phyloP scores from a whole-genome alignment of 2,329 filamentous ascomycete genomes.

The Diaporthe nobilis region DNA sequence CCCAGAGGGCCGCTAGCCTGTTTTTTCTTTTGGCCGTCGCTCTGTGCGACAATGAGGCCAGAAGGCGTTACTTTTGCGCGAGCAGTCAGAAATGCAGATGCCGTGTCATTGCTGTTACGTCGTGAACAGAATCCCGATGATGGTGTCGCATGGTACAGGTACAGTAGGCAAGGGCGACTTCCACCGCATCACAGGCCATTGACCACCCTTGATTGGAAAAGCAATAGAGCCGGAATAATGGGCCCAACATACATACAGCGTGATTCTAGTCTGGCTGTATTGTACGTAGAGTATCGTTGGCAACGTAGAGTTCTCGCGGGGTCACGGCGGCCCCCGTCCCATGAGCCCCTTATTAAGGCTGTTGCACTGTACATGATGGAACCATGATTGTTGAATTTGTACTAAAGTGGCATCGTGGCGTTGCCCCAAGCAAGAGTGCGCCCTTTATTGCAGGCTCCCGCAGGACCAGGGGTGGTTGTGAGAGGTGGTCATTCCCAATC shows the following conservation, averaged over 20 bases:
- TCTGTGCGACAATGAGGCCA: background rate
- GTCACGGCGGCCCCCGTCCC: constrained; percentile 15
- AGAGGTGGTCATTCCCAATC: constrained; percentile 33
- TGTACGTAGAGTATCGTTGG: constrained; percentile 19
- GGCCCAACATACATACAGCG: constrained; percentile 2
- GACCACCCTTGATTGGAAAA: background rate
- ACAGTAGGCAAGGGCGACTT: background rate
- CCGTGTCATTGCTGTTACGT: constrained; percentile 8
- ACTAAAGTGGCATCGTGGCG: constrained; percentile 39
- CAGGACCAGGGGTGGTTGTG: constrained; percentile 14
- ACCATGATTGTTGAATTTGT: constrained; percentile 23
- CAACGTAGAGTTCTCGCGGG: constrained; percentile 21
- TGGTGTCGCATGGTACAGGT: background rate
- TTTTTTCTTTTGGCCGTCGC: background rate
- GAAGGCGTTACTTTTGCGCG: background rate
- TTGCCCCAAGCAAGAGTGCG: constrained; percentile 30
- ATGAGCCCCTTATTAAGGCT: constrained; percentile 5
- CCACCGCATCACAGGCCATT: background rate
- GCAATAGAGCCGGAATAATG: background rate
- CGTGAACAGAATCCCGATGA: background rate
- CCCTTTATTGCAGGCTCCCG: constrained; percentile 31
- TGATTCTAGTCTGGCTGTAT: constrained; percentile 16
- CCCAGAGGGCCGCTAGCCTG: background rate
- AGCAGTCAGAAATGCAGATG: constrained; percentile 14
- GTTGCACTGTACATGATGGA: constrained; percentile 24